Percentiles rank a stretch among this genome's conserved stretches.
phyloP scores from a whole-genome alignment of 2,329 filamentous ascomycete genomes.

The Hirsutella minnesotensis region DNA sequence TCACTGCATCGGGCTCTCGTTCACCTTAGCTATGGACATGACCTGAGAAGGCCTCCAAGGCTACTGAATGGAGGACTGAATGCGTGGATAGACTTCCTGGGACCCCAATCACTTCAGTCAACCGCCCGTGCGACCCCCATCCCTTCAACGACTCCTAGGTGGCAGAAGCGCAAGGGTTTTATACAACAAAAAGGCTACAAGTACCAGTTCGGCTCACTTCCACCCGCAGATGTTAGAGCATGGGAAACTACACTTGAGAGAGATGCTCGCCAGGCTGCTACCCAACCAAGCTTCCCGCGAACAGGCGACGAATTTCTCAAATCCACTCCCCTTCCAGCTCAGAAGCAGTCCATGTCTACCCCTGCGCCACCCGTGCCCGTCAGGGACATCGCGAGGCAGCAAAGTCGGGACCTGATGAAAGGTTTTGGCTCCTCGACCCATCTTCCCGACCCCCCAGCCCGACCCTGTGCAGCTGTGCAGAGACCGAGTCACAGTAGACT shows the following conservation, averaged over 20 bases:
- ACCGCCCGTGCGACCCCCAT: constrained; percentile 21
- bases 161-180: constrained; percentile 11
- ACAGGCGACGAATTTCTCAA: constrained; percentile 77
- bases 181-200: constrained; percentile 27
- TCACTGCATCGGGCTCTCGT: constrained; percentile 69
- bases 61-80: constrained; percentile 73
- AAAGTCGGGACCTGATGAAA: constrained; percentile 16
- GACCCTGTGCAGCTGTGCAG: constrained; percentile 57
- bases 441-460: constrained; percentile 44
- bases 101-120: constrained; percentile 46
- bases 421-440: constrained; percentile 31
- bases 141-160: background rate
- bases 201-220: constrained; percentile 53
- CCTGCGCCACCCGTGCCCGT: constrained; percentile 20
- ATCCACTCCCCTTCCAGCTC: constrained; percentile 59
- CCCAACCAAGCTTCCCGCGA: constrained; percentile 45
- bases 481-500: constrained; percentile 74
- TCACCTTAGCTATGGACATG: constrained; percentile 72
- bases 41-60: constrained; percentile 60
- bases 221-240: constrained; percentile 65
- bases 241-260: constrained; percentile 69
- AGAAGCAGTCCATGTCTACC: constrained; percentile 45
- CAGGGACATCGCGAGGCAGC: constrained; percentile 9
- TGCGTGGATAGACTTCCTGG: constrained; percentile 78
- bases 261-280: constrained; percentile 41